phyloP scores from a whole-genome alignment of 164 flowering plant species.

The Nymphaea thermarum region DNA sequence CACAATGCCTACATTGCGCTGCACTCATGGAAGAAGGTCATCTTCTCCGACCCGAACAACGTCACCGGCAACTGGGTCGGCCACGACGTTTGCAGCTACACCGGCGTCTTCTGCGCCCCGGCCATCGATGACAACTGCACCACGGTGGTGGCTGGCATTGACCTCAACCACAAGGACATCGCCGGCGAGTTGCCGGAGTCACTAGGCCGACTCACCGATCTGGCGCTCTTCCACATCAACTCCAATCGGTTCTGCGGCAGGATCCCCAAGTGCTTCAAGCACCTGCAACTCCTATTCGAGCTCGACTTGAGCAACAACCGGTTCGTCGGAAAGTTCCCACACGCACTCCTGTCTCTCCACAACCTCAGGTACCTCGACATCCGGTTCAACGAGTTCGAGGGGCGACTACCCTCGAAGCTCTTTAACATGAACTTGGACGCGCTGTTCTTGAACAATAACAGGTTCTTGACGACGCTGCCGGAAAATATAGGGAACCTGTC shows the following conservation, averaged over 20 bases:
- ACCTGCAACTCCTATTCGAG: slow-evolving; percentile 51
- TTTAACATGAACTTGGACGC: slow-evolving; percentile 68
- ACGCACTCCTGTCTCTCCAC: slow-evolving; percentile 42
- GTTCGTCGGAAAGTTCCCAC: slow-evolving; percentile 58
- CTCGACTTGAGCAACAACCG: slow-evolving; percentile 80
- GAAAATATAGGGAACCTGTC: slow-evolving; percentile 70
- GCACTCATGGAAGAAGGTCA: slow-evolving; percentile 57
- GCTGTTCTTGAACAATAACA: slow-evolving; percentile 59
- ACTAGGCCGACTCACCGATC: slow-evolving; percentile 59
- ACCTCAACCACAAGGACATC: slow-evolving; percentile 68
- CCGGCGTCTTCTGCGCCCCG: slow-evolving; percentile 46
- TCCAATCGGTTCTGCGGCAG: slow-evolving; percentile 75
- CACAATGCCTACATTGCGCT: slow-evolving; percentile 62
- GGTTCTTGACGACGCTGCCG: slow-evolving; percentile 55
- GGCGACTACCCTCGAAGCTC: slow-evolving; percentile 42
- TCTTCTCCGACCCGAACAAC: slow-evolving; percentile 61
- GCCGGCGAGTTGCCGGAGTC: slow-evolving; percentile 70
- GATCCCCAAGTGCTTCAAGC: slow-evolving; percentile 34
- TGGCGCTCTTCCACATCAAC: slow-evolving; percentile 75
- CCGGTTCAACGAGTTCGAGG: slow-evolving; percentile 80
- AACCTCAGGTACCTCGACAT: slow-evolving; percentile 60
- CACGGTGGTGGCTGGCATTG: slow-evolving; percentile 56
- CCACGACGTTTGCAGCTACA: slow-evolving; percentile 56
- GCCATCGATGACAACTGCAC: slow-evolving; percentile 15
- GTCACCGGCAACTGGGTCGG: slow-evolving; percentile 60